Base-by-base conservation (phyloP, 2,329 filamentous ascomycete species). In the Myotisia sp. region DNA sequence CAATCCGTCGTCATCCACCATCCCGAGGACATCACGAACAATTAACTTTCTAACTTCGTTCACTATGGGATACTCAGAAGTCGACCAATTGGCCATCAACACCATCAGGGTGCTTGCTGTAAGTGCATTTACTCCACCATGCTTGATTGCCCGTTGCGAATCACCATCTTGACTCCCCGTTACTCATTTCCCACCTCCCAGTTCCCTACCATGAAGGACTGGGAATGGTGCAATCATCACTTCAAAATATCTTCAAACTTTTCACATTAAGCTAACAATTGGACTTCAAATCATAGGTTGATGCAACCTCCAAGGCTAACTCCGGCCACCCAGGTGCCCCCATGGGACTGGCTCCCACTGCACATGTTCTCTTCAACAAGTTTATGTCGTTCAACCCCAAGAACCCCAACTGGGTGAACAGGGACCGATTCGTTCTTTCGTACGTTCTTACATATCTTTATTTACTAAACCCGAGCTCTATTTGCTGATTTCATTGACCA, bases 371-470 rank as follows among this genome's bases (percentile, higher is more conserved):
- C 46, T 98, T 83, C 70, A 92, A 93, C 76, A 92, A 90, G 65
- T 92, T 94, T 73, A 84, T 98, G 84, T 92, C 68, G 62, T 98
- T 94, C 75, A 98, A 95, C 79, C 90, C 90, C 54, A 92, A 94
- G 79, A 94, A 93, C 75, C 83, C 90, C 51, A 71, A 84, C 46
- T 98, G 86, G 86, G 55, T 90, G 53, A 95, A 95, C 76, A 79
- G 90, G 56, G 90, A 98, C 67, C 81, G 90, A 62, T 98, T 98
- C 58, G 85, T 98, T 43, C 85, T 98, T 60, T 98, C 90, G 86
- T 94, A 74, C 74, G 86, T 79, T 13, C 13, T 26, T 9, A 14
- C 13, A 10, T 7, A 19, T 12, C 28, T 19, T 16, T 30, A 30
- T 16, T 3, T 5, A 3, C 16, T 16, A 18, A 28, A 34, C 9